Conservation (phyloP, 2,329 filamentous ascomycete genomes). For the Trichoderma sp. region DNA sequence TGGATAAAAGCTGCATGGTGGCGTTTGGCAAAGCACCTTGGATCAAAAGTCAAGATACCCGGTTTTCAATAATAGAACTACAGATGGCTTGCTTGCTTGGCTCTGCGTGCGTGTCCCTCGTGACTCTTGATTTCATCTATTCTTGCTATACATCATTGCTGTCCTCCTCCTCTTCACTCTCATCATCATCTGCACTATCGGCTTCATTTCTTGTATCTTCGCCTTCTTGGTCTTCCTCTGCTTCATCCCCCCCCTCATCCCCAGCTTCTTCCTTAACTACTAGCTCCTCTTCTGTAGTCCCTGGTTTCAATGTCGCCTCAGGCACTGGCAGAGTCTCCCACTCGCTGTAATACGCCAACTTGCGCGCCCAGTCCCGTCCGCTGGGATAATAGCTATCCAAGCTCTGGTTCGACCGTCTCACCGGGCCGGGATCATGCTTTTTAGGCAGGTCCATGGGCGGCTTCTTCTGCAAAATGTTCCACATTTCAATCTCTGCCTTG, state of each 20-base stretch:
- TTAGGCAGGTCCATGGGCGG: constrained; percentile 41
- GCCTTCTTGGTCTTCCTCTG: background rate
- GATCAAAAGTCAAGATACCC: constrained; percentile 19
- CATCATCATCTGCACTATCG: background rate
- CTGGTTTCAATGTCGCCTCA: background rate
- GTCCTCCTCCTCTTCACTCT: background rate
- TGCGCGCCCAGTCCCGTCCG: constrained; percentile 44
- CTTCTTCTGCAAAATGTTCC: constrained; percentile 46
- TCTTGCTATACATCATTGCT: background rate
- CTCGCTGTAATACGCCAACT: constrained; percentile 41
- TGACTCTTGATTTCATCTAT: background rate
- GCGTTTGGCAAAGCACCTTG: constrained; percentile 3
- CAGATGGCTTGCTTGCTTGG: background rate
- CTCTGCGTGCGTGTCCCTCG: background rate
- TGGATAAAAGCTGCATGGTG: background rate
- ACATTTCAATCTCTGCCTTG: constrained; percentile 48
- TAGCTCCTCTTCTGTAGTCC: background rate
- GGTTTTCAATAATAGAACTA: background rate
- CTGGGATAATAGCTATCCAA: constrained; percentile 43
- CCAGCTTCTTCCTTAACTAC: background rate
- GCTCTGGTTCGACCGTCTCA: constrained; percentile 35
- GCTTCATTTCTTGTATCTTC: background rate
- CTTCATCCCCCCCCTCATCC: background rate
- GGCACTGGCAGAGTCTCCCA: constrained; percentile 43
- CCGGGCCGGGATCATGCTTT: constrained; percentile 34